Conservation (phyloP, 371 early-diverging fungal species). For the Chytridiales sp. region DNA sequence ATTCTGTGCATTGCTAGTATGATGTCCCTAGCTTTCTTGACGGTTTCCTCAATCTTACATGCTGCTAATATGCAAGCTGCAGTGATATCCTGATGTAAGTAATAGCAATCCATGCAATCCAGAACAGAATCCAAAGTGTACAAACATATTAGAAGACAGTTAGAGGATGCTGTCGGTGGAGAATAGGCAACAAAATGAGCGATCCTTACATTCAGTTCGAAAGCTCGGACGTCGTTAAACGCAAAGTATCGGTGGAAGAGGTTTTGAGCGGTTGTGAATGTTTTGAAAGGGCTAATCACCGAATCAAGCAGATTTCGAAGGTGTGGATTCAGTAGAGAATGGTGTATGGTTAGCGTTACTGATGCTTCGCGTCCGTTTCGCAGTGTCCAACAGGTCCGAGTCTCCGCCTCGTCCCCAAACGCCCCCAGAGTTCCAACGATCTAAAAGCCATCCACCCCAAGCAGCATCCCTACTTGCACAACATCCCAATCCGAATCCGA, state of each 20-base stretch:
- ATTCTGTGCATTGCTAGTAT: conserved; percentile 16
- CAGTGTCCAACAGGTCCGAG: too few relatives aligned
- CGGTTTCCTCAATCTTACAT: conserved; percentile 38
- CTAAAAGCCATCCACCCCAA: too few relatives aligned
- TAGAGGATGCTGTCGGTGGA: too few relatives aligned
- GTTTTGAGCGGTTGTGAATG: conserved; percentile 1
- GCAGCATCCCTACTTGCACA: too few relatives aligned
- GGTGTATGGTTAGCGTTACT: too few relatives aligned
- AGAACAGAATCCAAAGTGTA: too few relatives aligned
- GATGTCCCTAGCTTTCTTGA: conserved; percentile 33
- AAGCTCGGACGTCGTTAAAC: background rate
- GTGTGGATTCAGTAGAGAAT: background rate
- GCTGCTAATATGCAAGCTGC: conserved; percentile 31
- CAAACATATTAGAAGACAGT: too few relatives aligned
- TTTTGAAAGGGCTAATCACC: conserved; percentile 1
- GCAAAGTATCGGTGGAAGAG: conserved; percentile 9
- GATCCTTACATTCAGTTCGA: background rate
- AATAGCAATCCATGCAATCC: background rate
- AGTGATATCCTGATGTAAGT: conserved; percentile 1
- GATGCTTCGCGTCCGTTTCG: too few relatives aligned
- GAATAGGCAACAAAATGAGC: background rate
- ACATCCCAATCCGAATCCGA: too few relatives aligned
- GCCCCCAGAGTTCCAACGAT: too few relatives aligned
- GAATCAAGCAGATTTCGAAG: background rate
- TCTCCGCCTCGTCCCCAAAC: too few relatives aligned